phyloP scores from a whole-genome alignment of 1,139 yeast species.

The Protomyces gravidus region DNA sequence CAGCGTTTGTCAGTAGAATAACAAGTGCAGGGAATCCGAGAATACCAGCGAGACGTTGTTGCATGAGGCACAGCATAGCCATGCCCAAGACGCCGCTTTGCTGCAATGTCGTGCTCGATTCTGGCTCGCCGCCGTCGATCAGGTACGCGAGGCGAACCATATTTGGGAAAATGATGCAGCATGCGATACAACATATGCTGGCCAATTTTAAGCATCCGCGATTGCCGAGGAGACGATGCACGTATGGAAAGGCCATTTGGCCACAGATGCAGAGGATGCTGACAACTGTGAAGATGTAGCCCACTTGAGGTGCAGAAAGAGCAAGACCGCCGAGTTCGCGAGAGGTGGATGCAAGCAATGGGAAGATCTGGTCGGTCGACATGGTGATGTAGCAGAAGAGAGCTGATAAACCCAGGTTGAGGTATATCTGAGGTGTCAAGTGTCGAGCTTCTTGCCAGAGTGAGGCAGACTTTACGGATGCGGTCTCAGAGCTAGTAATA shows the following conservation, averaged over 20 bases:
- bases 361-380: slow-evolving; percentile 3
- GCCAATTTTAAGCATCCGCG: neutral
- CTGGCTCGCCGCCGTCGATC: neutral
- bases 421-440: neutral
- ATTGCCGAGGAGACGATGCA: neutral
- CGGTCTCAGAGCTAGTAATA: no score
- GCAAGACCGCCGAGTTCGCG: slow-evolving; percentile 1
- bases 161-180: neutral
- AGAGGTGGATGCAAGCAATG: neutral
- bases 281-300: neutral
- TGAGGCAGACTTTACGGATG: neutral
- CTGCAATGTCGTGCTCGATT: neutral
- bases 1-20: slow-evolving; percentile 4
- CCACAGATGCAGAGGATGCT: neutral
- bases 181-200: neutral
- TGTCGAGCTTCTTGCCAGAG: neutral
- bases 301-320: neutral
- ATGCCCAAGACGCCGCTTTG: neutral
- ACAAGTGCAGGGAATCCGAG: neutral
- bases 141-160: neutral
- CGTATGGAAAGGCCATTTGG: neutral
- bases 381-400: neutral
- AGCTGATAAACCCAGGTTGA: neutral
- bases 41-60: neutral
- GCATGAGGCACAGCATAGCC: neutral